A percentile compares a stretch with the other conserved stretches of the same genome.
These are phyloP conservation scores for Coniochaeta sp. DNA, from an alignment of 2,329 filamentous ascomycete species.

Conservation along the genomic window DNA sequence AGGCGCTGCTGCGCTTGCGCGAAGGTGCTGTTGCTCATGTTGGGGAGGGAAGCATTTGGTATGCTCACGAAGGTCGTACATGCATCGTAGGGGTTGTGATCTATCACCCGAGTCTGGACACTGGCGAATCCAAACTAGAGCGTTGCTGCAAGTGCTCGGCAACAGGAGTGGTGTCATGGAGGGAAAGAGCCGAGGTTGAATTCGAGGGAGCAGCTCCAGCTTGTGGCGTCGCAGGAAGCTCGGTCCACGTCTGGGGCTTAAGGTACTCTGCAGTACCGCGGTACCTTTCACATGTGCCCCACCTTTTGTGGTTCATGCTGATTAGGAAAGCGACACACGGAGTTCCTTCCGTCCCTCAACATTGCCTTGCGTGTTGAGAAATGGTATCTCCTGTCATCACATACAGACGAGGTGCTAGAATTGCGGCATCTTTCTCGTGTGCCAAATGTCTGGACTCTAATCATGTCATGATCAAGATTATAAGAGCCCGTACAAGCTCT, in stretches of 20 bases:
- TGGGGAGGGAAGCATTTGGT: background rate
- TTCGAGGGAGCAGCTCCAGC: background rate
- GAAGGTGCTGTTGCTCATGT: conserved; percentile 50
- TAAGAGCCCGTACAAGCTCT: too few relatives aligned
- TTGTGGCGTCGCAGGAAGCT: background rate
- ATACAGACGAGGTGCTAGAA: too few relatives aligned
- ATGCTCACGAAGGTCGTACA: background rate
- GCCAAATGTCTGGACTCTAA: too few relatives aligned
- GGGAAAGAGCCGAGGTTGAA: background rate
- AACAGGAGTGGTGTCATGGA: background rate
- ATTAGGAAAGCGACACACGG: background rate
- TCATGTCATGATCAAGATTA: too few relatives aligned
- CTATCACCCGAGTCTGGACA: background rate
- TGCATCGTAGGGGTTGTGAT: background rate
- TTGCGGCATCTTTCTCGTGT: too few relatives aligned
- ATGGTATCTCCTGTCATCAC: too few relatives aligned
- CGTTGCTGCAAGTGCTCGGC: background rate
- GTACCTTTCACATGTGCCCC: background rate
- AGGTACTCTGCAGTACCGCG: too few relatives aligned
- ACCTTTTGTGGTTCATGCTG: background rate
- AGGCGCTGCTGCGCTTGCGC: conserved; percentile 84
- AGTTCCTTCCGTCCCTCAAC: background rate
- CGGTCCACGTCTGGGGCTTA: background rate
- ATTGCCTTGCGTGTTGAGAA: background rate
- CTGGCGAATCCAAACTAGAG: background rate